Evolutionary conservation across 331 rosid species (phyloP), one percentile per base, ranked within the genome.

Genomic region (Saraca asoca): DNA sequence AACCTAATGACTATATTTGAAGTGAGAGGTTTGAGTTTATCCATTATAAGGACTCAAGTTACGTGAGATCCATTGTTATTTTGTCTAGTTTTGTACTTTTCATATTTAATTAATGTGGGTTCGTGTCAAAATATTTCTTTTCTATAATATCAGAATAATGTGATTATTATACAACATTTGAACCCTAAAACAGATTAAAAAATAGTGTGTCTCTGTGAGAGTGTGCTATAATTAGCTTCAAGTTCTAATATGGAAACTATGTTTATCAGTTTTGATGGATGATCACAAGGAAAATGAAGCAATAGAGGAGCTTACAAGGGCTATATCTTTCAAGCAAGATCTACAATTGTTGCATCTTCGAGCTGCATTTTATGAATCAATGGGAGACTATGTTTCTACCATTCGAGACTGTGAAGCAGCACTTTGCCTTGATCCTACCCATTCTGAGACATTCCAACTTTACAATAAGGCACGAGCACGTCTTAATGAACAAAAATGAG

Each of bases 241-340:
- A 63, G 64, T 74, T 64, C 80, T 82, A 53, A 89, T 82, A 33
- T 54, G 56, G 72, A 43, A 80, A 73, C 66, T 68, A 5, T 87
- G 48, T 61, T 18, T 34, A 42, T 75, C 87, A 91, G 97, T 91
- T 81, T 72, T 91, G 62, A 91, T 91, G 97, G 97, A 91, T 76
- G 97, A 91, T 78, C 95, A 84, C 66, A 84, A 84, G 82, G 97
- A 91, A 81, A 76, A 56, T n/a, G 97, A 88, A 62, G 97, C 97
- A 56, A 91, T 91, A 56, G 74, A 50, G 54, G 97, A 88, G 79
- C 94, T 91, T 51, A 59, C 88, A 18, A 86, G 78, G 74, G 96
- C 94, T 72, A 84, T 91, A 24, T 52, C 80, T 48, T 91, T 91
- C 75, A 91, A 82, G 80, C 95, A 89, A 1, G 97, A 91, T 69